Evolutionary conservation across 169 alveolate genomes (phyloP), one percentile per base, ranked within the genome.

Genomic region (Plasmodium gonderi): DNA sequence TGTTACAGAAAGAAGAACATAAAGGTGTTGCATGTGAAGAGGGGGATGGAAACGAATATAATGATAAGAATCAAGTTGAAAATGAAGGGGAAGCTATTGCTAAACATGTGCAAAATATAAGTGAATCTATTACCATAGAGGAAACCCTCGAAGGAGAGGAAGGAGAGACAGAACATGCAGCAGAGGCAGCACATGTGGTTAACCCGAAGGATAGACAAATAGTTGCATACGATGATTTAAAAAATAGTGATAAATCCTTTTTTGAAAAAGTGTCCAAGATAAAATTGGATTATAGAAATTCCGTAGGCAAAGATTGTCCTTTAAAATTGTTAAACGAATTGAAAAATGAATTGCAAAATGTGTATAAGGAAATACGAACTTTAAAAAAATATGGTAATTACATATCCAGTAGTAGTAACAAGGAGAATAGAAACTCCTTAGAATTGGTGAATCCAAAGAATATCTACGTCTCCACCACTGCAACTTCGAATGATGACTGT

Each of bases 341-440:
- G n/a, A 68, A 80, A 45, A 64, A 69, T 36, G 92, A 91, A 45
- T 47, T 78, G 60, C 49, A 33, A 40, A 74, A 91, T 38, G 87
- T 91, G 42, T 83, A 79, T 42, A 80, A 77, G 38, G 80, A 79
- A 78, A 33, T 90, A 69, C 49, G 60, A 26, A 51, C 74, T 67
- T 78, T 83, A 36, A 75, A 78, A 51, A 54, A 49, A 65, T 68
- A 54, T 47, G 74, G 36, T 17, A 42, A 75, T 31, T 42, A 33
- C 38, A 38, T 91, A 11, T 74, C 75, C 51, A 17, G 77, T 31
- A 4, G 23, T 9, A 26, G 26, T 75, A 80, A 33, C 26, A 51
- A 14, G 38, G 20, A 69, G 49, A 47, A 31, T 17, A 75, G 49
- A 67, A 20, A 60, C 51, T 76, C 80, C 68, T 60, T 75, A 78